Evolutionary conservation across 2,329 filamentous ascomycete genomes (phyloP).

Genomic region (Mariannaea sp.): DNA sequence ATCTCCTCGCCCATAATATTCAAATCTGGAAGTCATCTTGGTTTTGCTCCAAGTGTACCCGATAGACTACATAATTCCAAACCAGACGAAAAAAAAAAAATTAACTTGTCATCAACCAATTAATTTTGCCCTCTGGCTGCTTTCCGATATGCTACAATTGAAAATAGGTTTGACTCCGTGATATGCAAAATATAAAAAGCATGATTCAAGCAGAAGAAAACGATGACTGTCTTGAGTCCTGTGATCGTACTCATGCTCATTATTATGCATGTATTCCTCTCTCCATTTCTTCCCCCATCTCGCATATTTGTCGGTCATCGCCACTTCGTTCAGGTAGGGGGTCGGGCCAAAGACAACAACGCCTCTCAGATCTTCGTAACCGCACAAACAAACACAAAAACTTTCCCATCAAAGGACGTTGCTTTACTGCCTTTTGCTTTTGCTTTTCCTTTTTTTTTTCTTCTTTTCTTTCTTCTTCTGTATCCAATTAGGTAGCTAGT

Average conservation of each 20-base stretch:
- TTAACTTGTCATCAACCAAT: constrained; percentile 9
- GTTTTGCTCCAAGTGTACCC: constrained; percentile 12
- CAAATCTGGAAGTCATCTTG: constrained; percentile 17
- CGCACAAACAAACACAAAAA: not conserved
- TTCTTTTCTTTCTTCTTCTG: too few species aligned
- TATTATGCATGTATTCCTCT: constrained; percentile 30
- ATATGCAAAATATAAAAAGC: constrained; percentile 15
- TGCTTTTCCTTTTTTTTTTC: too few species aligned
- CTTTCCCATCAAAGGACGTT: not conserved
- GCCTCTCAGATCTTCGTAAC: not conserved
- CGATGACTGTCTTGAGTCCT: not conserved
- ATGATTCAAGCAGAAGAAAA: constrained; percentile 3
- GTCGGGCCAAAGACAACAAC: not conserved
- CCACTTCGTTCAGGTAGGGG: not conserved
- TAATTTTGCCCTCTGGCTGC: not conserved
- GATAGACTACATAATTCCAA: constrained; percentile 7
- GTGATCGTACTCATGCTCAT: constrained; percentile 27
- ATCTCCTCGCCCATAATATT: constrained; percentile 21
- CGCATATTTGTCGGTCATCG: constrained; percentile 2
- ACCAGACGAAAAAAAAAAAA: too few species aligned
- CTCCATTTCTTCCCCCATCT: constrained; percentile 24
- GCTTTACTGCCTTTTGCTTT: too few species aligned
- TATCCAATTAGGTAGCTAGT: too few species aligned
- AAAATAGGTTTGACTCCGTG: constrained; percentile 13
- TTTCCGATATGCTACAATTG: constrained; percentile 5